Evolutionary conservation across 202 grass and related monocot genomes (phyloP).

Genomic region (Setaria italica): DNA sequence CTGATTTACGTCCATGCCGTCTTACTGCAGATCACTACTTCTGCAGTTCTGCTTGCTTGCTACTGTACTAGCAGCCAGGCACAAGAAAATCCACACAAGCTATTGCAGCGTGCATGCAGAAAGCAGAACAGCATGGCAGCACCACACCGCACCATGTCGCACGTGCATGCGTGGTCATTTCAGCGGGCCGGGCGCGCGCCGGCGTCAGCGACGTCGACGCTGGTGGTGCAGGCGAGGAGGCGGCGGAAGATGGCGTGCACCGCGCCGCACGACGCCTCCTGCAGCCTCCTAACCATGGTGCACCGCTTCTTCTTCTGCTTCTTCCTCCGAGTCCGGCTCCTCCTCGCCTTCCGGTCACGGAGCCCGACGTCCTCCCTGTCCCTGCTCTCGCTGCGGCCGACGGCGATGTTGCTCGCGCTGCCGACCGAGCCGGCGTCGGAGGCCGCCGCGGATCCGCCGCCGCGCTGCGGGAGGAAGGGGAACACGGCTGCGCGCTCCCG

Average conservation of each 20-base stretch:
- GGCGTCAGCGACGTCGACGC: constrained; percentile 65
- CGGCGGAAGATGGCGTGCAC: constrained; percentile 58
- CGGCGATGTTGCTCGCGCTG: constrained; percentile 34
- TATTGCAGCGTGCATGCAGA: background rate
- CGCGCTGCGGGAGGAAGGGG: constrained; percentile 53
- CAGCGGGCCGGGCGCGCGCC: constrained; percentile 13
- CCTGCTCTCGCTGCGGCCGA: background rate
- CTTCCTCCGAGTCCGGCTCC: background rate
- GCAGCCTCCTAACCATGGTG: constrained; percentile 52
- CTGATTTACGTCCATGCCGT: background rate
- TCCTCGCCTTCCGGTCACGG: background rate
- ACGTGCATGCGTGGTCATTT: background rate
- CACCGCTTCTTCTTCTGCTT: constrained; percentile 41
- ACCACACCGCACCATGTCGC: background rate
- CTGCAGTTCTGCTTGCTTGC: constrained; percentile 21
- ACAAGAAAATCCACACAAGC: constrained; percentile 18
- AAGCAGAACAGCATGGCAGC: background rate
- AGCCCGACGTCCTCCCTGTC: background rate
- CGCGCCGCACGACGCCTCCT: constrained; percentile 59
- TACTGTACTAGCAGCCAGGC: constrained; percentile 25
- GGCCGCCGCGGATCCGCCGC: background rate
- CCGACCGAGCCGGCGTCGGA: constrained; percentile 39
- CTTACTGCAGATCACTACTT: background rate
- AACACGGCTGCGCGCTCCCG: constrained; percentile 62
- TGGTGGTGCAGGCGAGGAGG: constrained; percentile 72